These are phyloP conservation scores for Blastobotrys mokoenaii DNA, from an alignment of 805 yeast species.

Conservation along the genomic window DNA sequence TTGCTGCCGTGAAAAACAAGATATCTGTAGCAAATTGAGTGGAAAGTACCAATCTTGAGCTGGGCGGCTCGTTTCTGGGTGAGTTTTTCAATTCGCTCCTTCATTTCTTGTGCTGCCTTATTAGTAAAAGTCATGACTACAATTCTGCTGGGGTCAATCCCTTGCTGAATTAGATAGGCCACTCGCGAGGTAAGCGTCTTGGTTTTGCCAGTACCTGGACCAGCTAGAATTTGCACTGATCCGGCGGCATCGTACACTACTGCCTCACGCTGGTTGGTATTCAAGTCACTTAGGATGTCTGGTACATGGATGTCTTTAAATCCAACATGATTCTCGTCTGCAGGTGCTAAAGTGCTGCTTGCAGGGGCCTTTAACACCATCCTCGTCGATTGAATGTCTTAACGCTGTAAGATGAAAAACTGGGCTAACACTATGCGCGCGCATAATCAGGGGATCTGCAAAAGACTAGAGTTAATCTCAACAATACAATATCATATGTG, in stretches of 20 bases:
- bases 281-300: conserved; percentile 17
- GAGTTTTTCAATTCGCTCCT: conserved; percentile 43
- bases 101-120: conserved; percentile 85
- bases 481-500: too few relatives aligned
- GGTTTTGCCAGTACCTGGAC: conserved; percentile 75
- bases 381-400: too few relatives aligned
- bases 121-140: conserved; percentile 90
- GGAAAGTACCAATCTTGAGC: conserved; percentile 81
- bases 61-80: conserved; percentile 23
- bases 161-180: conserved; percentile 51
- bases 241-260: conserved; percentile 35
- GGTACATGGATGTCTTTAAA: neutral
- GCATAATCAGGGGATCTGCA: too few relatives aligned
- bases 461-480: too few relatives aligned
- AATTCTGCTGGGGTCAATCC: conserved; percentile 51
- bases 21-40: conserved; percentile 63
- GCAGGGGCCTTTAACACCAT: too few relatives aligned
- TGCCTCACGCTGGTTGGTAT: conserved; percentile 38
- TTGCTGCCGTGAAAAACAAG: conserved; percentile 45
- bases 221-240: conserved; percentile 48
- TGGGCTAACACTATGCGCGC: too few relatives aligned
- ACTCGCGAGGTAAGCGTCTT: conserved; percentile 74
- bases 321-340: too few relatives aligned
- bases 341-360: too few relatives aligned
- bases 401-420: too few relatives aligned